Base-by-base conservation (phyloP, 2,329 filamentous ascomycete species). In the Fonsecaea nubica region DNA sequence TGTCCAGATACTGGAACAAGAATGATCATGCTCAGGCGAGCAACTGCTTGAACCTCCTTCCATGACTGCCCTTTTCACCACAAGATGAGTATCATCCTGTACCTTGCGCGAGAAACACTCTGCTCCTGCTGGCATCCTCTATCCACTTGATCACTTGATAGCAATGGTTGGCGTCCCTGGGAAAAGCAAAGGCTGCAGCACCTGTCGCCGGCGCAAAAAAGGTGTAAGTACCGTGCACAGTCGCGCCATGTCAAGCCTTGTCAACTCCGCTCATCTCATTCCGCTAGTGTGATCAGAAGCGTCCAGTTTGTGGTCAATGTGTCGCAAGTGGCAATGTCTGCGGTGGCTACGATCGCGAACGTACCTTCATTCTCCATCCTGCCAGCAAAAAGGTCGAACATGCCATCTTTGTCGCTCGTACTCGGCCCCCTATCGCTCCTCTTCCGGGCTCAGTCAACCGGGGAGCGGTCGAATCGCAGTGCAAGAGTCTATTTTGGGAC, bases 101-200 rank as follows among this genome's bases (percentile, higher is more conserved):
- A 9, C 25, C 55, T 48, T 32, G 8, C 30, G 13, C 32, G 35
- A 58, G 30, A 54, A 33, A 21, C 36, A 35, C 58, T 61, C 30
- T 61, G 52, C 32, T 56, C 36, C 61, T 67, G 63, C 53, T 36
- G 59, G 62, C 65, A 58, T 58, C 36, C 35, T n/a, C 21, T 42
- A 42, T 15, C 38, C 6, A 6, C 25, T 36, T 40, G 58, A 59
- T 18, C 10, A 50, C 21, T 55, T 25, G 50, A 15, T 54, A 54
- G 52, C 48, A 32, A 87, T 88, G 86, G 86, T 88, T 70, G 86
- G 86, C 61, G 86, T 89, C 65, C 82, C 86, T 42, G 86, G 86
- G 59, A 88, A 88, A 76, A 89, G 85, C 75, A 88, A 88, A 76
- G 86, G 86, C 42, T 89, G 86, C 77, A 86, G 87, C 76, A 88